Base-by-base conservation (phyloP, 2,329 filamentous ascomycete species). In the Ustulina deusta region DNA sequence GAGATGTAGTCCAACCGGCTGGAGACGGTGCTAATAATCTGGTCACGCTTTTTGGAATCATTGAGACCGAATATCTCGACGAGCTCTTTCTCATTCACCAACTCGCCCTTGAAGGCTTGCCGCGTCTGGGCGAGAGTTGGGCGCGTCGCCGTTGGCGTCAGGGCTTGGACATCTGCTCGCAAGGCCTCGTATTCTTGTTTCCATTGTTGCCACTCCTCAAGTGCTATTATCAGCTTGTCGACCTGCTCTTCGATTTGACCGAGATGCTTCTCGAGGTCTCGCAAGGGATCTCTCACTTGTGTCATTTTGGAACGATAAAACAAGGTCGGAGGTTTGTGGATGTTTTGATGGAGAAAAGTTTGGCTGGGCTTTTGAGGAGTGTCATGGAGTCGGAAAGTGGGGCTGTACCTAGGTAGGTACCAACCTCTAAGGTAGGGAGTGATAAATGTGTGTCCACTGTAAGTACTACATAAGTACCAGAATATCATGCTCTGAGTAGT, bases 101-200 rank as follows among this genome's bases (percentile, higher is more conserved):
- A 81, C 42, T 89, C 84, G 71, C 90, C 89, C 48, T 89, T 84
- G 71, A 91, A 90, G 13, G 85, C 83, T 40, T 83, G 80, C 51
- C 87, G 86, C 52, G 91, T 86, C 34, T 81, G 81, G 7, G 86
- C 81, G 32, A 94, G 85, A 32, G 89, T 85, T 20, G 86, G 80
- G 6, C 82, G 80, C 34, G 81, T 80, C 63, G 86, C 79, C 58
- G 83, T 81, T 48, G 83, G 78, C 40, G 84, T 78, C 29, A 90
- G 77, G 3, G 82, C 83, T 60, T 88, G 81, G 34, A 98, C 87
- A 75, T 97, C 93, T 78, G 97, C 93, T 77, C 92, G 94, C 69
- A 98, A 85, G 27, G 90, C 89, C 77, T 97, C 93, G 79, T 98
- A 98, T 78, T 98, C 95, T 55, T 92, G 89, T 78, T 97, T 94